Conservation (phyloP, 441 rosid genomes). For the Pelargonium fulgidum region DNA sequence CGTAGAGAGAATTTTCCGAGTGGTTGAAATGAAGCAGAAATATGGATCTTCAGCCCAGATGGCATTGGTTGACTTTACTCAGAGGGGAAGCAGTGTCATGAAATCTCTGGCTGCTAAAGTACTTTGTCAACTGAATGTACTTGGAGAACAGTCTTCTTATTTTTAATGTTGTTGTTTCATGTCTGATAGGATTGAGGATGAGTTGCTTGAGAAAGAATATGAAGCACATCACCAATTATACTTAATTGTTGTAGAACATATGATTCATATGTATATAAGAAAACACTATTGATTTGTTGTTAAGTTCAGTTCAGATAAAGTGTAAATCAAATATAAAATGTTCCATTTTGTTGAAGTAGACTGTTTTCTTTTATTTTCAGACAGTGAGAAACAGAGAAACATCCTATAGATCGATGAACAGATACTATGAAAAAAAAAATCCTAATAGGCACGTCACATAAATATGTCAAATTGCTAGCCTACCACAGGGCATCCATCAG, state of each 20-base stretch:
- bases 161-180: slow-evolving; percentile 13
- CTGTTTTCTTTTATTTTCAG: too few relatives aligned
- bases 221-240: neutral
- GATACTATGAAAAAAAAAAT: too few relatives aligned
- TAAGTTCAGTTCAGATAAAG: neutral
- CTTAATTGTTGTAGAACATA: neutral
- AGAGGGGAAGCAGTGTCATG: slow-evolving; percentile 28
- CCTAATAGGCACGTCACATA: neutral
- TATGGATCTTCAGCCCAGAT: slow-evolving; percentile 28
- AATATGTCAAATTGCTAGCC: neutral
- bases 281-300: neutral
- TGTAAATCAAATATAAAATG: neutral
- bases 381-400: too few relatives aligned
- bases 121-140: slow-evolving; percentile 29
- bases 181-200: neutral
- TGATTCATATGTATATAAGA: neutral
- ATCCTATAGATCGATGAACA: too few relatives aligned
- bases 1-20: slow-evolving; percentile 28
- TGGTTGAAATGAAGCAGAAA: slow-evolving; percentile 27
- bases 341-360: too few relatives aligned
- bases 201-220: neutral
- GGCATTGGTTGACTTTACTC: slow-evolving; percentile 34
- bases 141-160: slow-evolving; percentile 32
- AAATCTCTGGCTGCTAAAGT: slow-evolving; percentile 34
- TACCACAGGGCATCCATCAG: slow-evolving; percentile 53